Percentiles rank a stretch among this genome's conserved stretches.
Evolutionary conservation across 768 basidiomycete species (phyloP).

Genomic region (Kwoniella europaea): DNA sequence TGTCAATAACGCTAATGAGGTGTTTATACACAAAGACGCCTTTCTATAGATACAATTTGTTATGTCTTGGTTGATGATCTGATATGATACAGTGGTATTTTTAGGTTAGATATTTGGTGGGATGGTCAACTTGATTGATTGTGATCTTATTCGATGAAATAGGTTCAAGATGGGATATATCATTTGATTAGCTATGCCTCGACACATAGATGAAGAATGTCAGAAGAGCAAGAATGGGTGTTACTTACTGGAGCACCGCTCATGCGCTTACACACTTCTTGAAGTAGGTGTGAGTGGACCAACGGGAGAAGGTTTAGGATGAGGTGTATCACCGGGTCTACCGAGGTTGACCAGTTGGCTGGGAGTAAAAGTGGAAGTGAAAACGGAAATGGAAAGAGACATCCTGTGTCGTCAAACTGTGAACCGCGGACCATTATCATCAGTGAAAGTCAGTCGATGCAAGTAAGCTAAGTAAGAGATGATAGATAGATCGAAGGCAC

Average conservation of each 20-base stretch:
- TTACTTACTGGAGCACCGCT: background rate
- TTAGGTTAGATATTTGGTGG: background rate
- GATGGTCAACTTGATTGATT: background rate
- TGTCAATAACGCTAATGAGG: no score
- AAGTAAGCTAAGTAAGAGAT: no score
- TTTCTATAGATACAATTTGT: background rate
- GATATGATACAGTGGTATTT: background rate
- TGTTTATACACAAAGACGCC: no score
- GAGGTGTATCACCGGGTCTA: constrained; percentile 18
- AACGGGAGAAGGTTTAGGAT: constrained; percentile 19
- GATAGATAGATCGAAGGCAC: no score
- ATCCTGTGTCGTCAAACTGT: background rate
- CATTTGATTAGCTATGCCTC: no score
- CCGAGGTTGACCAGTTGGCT: background rate
- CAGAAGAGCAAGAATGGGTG: no score
- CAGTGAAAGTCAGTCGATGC: no score
- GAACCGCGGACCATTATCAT: background rate
- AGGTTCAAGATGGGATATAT: no score
- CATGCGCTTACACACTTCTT: background rate
- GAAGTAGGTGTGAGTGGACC: constrained; percentile 16
- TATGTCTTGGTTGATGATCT: background rate
- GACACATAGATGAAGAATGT: no score
- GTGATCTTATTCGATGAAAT: background rate
- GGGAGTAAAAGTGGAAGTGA: background rate
- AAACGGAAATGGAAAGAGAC: background rate